phyloP scores from a whole-genome alignment of 306 rosid species.

The Begonia loranthoides region DNA sequence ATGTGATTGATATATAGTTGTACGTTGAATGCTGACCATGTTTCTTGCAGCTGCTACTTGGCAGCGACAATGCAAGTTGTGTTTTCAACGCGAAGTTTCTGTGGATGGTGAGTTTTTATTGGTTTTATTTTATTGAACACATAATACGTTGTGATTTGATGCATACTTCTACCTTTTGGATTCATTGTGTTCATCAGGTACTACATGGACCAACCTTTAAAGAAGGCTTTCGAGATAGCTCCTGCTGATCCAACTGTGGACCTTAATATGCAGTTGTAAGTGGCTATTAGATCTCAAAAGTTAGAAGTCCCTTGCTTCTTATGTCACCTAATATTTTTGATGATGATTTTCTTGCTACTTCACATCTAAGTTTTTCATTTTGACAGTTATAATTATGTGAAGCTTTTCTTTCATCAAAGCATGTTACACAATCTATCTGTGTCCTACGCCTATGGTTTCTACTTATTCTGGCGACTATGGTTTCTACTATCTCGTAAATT shows the following conservation, averaged over 20 bases:
- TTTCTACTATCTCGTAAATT: too few relatives aligned
- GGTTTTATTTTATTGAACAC: slow-evolving; percentile 2
- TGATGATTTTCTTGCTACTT: not conserved
- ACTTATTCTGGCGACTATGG: too few relatives aligned
- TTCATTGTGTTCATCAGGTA: slow-evolving; percentile 5
- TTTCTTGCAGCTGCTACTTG: slow-evolving; percentile 78
- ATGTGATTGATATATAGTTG: not conserved
- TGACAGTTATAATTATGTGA: too few relatives aligned
- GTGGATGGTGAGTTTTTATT: slow-evolving; percentile 32
- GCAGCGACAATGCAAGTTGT: slow-evolving; percentile 96
- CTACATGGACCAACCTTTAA: slow-evolving; percentile 7
- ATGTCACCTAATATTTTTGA: too few relatives aligned
- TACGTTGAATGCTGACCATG: slow-evolving; percentile 9
- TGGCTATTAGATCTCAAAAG: slow-evolving; percentile 3
- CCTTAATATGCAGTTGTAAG: slow-evolving; percentile 25
- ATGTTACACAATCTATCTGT: too few relatives aligned
- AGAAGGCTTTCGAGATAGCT: slow-evolving; percentile 34
- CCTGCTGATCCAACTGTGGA: slow-evolving; percentile 96
- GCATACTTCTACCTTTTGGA: slow-evolving; percentile 5
- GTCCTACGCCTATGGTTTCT: too few relatives aligned
- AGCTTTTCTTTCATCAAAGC: too few relatives aligned
- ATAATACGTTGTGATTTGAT: not conserved
- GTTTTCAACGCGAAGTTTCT: slow-evolving; percentile 58
- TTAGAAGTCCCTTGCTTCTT: not conserved
- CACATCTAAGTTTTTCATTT: not conserved